Base-by-base conservation (phyloP, 2,329 filamentous ascomycete genomes). In the Fusarium sacchari region DNA sequence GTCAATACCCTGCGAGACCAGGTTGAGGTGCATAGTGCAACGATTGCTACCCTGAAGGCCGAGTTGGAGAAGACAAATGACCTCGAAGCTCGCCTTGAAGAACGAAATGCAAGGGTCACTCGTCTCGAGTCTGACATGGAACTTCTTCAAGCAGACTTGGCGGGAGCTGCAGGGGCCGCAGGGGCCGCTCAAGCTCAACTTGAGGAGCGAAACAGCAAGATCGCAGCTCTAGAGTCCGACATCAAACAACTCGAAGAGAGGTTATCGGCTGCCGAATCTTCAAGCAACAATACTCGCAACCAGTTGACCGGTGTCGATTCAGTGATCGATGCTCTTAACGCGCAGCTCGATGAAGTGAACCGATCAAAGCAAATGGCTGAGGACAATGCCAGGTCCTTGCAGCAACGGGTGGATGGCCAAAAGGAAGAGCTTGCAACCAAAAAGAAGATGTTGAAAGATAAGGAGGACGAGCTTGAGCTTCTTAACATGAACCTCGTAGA, bases 401-500 rank as follows among this genome's bases (percentile, higher is more conserved):
- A 79, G 50, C 74, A 76, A 56, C 72, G 76, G 32, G 57, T 78
- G 14, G 66, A 62, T 3, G 28, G 49, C 7, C 77, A 79, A 36
- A 69, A 73, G 57, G 65, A 76, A 28, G 72, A 78, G 37, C 50
- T 78, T 14, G 66, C 71, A 15, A 74, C 70, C 26, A 85, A 85
- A 52, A 83, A 85, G 71, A 84, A 85, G 69, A 81, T 85, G 40
- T 79, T 82, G 71, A 84, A 84, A 75, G 82, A 83, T 69, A 87
- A 86, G 80, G 86, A 88, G 60, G 82, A 84, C 52, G 86, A 88
- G 69, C 76, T 88, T 40, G 87, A 88, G 57, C 80, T 82, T 61
- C 82, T 88, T 60, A 88, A 87, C 79, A 82, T 85, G 77, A 84
- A 85, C 76, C 79, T 90, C 61, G 86, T 88, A 39, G 88, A 90